phyloP scores from a whole-genome alignment of 1,284 basidiomycete species.

The Fomitopsis betulina region DNA sequence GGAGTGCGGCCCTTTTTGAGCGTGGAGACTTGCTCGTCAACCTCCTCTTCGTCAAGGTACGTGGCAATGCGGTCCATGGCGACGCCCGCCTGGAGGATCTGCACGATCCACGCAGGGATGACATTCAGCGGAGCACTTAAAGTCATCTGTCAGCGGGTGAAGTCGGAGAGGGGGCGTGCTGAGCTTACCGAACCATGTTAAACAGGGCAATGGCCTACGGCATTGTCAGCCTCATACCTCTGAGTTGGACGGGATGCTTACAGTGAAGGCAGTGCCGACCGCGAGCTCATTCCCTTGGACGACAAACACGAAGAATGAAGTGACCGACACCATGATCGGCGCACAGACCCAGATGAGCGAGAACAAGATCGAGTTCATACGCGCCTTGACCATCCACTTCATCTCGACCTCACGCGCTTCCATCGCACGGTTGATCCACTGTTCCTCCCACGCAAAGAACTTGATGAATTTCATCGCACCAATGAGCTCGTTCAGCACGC shows the following conservation, averaged over 20 bases:
- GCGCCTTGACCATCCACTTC: conserved; percentile 69
- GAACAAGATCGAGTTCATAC: conserved; percentile 63
- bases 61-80: conserved; percentile 77
- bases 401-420: conserved; percentile 60
- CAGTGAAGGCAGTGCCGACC: conserved; percentile 68
- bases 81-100: conserved; percentile 65
- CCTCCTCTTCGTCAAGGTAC: conserved; percentile 80
- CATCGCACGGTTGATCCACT: conserved; percentile 62
- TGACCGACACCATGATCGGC: conserved; percentile 65
- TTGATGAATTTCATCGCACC: conserved; percentile 83
- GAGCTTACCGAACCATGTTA: conserved; percentile 55
- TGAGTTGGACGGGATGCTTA: conserved; percentile 25
- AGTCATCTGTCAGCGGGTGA: background rate
- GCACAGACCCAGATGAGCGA: conserved; percentile 58
- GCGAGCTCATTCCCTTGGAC: conserved; percentile 61
- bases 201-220: conserved; percentile 64
- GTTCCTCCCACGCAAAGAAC: conserved; percentile 80
- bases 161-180: background rate
- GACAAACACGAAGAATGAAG: conserved; percentile 64
- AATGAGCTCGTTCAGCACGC: conserved; percentile 82
- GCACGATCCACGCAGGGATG: conserved; percentile 64
- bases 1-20: conserved; percentile 29
- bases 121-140: conserved; percentile 59
- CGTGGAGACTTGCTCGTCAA: conserved; percentile 34
- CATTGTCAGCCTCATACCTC: background rate